Conservation (phyloP, 257 asterid species). For the Solanum bulbocastanum region DNA sequence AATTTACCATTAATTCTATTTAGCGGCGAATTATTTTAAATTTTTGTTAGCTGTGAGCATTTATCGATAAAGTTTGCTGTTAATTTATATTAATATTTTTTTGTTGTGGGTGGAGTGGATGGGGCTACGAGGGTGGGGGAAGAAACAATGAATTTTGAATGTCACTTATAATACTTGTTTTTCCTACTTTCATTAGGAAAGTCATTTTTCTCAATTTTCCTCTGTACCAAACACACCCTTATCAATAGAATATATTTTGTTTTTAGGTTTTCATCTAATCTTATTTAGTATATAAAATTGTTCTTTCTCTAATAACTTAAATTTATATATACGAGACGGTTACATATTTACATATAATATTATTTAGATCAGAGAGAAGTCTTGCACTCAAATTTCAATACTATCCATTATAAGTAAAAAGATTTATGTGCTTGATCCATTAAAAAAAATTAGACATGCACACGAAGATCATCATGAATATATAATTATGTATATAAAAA, state of each 20-base stretch:
- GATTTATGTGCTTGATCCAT: neutral
- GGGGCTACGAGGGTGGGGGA: neutral
- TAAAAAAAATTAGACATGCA: neutral
- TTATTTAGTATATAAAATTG: neutral
- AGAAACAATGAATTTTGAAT: neutral
- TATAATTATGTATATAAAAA: neutral
- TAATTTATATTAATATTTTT: neutral
- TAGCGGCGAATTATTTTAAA: neutral
- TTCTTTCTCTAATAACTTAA: neutral
- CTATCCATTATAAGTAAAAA: neutral
- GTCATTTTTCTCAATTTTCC: neutral
- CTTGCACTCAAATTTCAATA: neutral
- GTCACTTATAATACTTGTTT: no score
- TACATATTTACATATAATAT: neutral
- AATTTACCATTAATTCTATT: neutral
- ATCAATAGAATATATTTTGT: no score
- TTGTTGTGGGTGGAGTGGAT: neutral
- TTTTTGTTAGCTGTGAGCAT: neutral
- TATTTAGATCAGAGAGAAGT: neutral
- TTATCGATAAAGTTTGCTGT: neutral
- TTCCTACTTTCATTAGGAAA: neutral
- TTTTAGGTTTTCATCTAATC: neutral
- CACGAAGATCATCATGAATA: neutral
- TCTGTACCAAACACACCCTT: neutral
- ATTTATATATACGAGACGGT: neutral